Base-by-base conservation (phyloP, 2,329 filamentous ascomycete species). In the Pseudocercospora fijiensis region DNA sequence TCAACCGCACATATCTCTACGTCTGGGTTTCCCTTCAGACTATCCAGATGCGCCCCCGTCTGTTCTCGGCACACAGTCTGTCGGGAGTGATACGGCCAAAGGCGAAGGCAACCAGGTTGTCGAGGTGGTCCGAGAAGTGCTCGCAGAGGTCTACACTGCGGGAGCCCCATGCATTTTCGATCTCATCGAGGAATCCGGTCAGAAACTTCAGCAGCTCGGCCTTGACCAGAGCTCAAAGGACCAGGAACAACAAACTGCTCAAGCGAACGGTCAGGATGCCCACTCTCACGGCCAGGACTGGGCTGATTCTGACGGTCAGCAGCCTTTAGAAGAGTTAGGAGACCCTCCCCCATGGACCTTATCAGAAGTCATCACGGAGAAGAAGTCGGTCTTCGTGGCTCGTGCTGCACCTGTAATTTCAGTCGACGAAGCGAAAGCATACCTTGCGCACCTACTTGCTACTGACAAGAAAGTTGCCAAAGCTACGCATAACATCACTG, bases 401-500 rank as follows among this genome's bases (percentile, higher is more conserved):
- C 88, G 92, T 37, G 88, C 86, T 37, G 90, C 90, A 0, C 78
- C 78, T 2, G 91, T 96, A 1, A 80, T 83, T 0, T 90, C 88
- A 3, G 85, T 90, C 0, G 80, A 83, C 0, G 85, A 95, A 76
- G 94, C 93, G 2, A 85, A 86, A 63, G 77, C 80, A 2, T 93
- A 86, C 72, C 79, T 98, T 1, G 82, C 86, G 49, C 88, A 96
- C 75, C 83, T 99, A 0, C 83, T 97, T 7, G 84, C 88, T 4
- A 90, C 87, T 8, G 92, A 98, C 77, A 92, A 90, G 78, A 92
- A 90, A 70, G 88, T 92, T 37, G 88, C 92, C n/a, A 82, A 84
- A 53, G 95, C 95, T 4, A 92, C 94, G 65, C 95, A 99, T 77
- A 98, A 98, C 76, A 97, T 99, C 74, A 93, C 90, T 20, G 94